Evolutionary conservation across 306 rosid genomes (phyloP).

Genomic region (Rosa lucieae): DNA sequence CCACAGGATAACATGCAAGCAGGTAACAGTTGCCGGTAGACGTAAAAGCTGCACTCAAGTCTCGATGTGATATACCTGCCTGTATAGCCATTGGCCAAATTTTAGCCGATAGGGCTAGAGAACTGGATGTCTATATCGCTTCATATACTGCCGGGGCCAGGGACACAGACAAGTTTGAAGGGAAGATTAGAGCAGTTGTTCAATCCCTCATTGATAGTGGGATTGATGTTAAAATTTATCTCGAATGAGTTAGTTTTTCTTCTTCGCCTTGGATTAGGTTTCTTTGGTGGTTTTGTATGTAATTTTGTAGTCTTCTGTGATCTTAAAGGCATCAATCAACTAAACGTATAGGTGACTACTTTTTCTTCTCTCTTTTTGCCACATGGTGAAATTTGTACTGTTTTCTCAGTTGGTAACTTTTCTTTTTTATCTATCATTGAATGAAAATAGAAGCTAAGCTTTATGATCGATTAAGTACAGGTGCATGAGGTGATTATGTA

Average conservation of each 20-base stretch:
- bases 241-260: constrained; percentile 43
- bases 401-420: not conserved
- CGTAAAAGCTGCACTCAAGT: constrained; percentile 77
- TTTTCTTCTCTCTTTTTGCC: not conserved
- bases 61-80: constrained; percentile 90
- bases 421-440: not conserved
- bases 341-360: not conserved
- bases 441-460: not conserved
- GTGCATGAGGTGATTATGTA: no score
- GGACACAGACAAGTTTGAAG: constrained; percentile 92
- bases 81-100: constrained; percentile 81
- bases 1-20: constrained; percentile 85
- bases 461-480: no score
- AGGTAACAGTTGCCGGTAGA: constrained; percentile 98
- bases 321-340: not conserved
- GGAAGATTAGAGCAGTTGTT: constrained; percentile 94
- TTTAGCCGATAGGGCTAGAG: constrained; percentile 85
- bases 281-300: constrained; percentile 12
- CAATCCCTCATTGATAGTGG: constrained; percentile 94
- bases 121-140: constrained; percentile 88
- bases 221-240: constrained; percentile 85
- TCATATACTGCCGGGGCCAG: constrained; percentile 89
- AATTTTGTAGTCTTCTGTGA: not conserved
- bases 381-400: not conserved
- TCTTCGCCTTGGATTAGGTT: not conserved